Base-by-base conservation (phyloP, 1,139 yeast genomes). In the Keqinozyma sinolaborantium region DNA sequence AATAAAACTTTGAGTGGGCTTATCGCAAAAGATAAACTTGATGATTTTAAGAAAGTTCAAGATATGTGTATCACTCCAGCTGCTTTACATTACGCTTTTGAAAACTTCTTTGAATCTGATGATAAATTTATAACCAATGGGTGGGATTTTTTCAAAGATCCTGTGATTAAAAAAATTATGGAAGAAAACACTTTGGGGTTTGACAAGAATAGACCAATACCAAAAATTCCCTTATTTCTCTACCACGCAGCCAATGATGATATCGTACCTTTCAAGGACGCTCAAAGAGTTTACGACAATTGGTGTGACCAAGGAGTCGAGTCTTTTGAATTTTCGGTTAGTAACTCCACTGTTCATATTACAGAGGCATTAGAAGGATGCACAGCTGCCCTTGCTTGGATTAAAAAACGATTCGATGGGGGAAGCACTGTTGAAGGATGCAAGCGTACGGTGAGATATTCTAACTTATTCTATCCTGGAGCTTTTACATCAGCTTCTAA, bases 231-330 rank as follows among this genome's bases (percentile, higher is more conserved):
- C 2, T 21, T 58, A 10, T 57, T 57, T 30, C 38, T 57, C 9
- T 58, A 49, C 42, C 64, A 58, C 32, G 58, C 58, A 1, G 25
- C 40, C 12, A 32, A 42, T 4, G 64, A 58, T 34, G 45, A 45
- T 9, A 40, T 58, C 16, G 50, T 50, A 16, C 60, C 60, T 2
- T 41, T 45, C 25, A 33, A 23, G 5, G 45, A 44, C 21, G 35
- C 50, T 2, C 33, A 39, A 25, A 40, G 51, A 25, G 45, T 42
- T 3, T 56, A 46, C 34, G 34, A 51, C 6, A 42, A 40, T 20
- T 58, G 59, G 54, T 57, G 62, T 35, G 40, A 35, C 1, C 37
- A 46, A 41, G 60, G 55, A 1, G 45, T 51, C 12, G 28, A 34
- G 6, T 53, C 58, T 1, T 34, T 50, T 20, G 60, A 55, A 31